These are phyloP conservation scores for Penicillium janthinellum DNA, from an alignment of 2,329 filamentous ascomycete genomes.

Conservation along the genomic window DNA sequence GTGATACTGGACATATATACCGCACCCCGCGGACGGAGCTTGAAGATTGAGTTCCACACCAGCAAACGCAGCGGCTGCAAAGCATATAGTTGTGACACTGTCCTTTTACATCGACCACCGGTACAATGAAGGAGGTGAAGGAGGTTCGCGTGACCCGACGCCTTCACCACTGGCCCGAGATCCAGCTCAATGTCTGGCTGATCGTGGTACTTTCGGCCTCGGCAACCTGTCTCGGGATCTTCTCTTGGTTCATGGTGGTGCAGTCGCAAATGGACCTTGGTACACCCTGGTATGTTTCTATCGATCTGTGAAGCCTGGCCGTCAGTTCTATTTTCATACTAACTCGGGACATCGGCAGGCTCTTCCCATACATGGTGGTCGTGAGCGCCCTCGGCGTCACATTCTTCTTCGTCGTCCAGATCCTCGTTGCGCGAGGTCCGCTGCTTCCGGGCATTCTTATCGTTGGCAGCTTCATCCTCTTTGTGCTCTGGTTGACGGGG, in stretches of 20 bases:
- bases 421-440: constrained; percentile 58
- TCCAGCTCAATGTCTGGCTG: constrained; percentile 66
- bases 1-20: constrained; percentile 1
- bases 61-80: not conserved
- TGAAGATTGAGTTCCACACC: not conserved
- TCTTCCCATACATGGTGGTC: constrained; percentile 66
- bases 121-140: constrained; percentile 38
- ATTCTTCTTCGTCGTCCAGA: constrained; percentile 61
- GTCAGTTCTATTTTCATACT: not conserved
- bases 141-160: constrained; percentile 36
- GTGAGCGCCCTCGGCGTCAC: constrained; percentile 58
- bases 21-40: not conserved
- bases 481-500: constrained; percentile 63
- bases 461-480: constrained; percentile 62
- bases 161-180: constrained; percentile 65
- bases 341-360: constrained; percentile 46
- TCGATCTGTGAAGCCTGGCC: not conserved
- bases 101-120: not conserved
- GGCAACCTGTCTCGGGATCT: constrained; percentile 61
- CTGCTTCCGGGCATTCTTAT: constrained; percentile 63
- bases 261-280: constrained; percentile 58
- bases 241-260: constrained; percentile 61
- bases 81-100: not conserved
- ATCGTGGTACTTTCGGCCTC: constrained; percentile 63
- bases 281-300: constrained; percentile 59